Evolutionary conservation across 148 eudicot species (phyloP).

Genomic region (Rhododendron molle): DNA sequence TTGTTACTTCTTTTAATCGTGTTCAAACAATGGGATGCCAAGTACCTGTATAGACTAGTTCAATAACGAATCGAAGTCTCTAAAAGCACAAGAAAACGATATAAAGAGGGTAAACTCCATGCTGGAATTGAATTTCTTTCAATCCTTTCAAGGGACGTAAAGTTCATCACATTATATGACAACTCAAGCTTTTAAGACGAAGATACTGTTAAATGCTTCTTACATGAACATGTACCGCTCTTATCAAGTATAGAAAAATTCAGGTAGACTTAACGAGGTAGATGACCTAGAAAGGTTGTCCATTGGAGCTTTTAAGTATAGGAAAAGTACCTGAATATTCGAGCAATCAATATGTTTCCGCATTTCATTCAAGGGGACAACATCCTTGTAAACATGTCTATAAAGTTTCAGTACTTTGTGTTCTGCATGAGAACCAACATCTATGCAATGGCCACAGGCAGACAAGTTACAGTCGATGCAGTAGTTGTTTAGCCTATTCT

Average conservation of each 20-base stretch:
- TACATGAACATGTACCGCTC: background rate
- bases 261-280: background rate
- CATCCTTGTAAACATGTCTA: slow-evolving; percentile 64
- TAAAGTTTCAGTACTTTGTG: slow-evolving; percentile 48
- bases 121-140: background rate
- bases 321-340: slow-evolving; percentile 48
- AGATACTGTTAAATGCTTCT: background rate
- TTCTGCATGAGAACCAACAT: slow-evolving; percentile 29
- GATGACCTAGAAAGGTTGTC: background rate
- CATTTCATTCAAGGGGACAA: slow-evolving; percentile 47
- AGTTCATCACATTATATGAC: background rate
- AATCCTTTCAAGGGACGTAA: background rate
- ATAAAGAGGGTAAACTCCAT: background rate
- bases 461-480: slow-evolving; percentile 50
- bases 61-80: background rate
- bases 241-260: background rate
- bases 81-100: background rate
- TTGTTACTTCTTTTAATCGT: background rate
- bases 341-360: slow-evolving; percentile 41
- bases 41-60: background rate
- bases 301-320: background rate
- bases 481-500: slow-evolving; percentile 49
- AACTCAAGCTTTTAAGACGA: slow-evolving; percentile 2
- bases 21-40: background rate
- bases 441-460: slow-evolving; percentile 41